Evolutionary conservation across 306 rosid genomes (phyloP), one percentile per base, ranked within the genome.

Genomic region (Hippophae gyantsensis): DNA sequence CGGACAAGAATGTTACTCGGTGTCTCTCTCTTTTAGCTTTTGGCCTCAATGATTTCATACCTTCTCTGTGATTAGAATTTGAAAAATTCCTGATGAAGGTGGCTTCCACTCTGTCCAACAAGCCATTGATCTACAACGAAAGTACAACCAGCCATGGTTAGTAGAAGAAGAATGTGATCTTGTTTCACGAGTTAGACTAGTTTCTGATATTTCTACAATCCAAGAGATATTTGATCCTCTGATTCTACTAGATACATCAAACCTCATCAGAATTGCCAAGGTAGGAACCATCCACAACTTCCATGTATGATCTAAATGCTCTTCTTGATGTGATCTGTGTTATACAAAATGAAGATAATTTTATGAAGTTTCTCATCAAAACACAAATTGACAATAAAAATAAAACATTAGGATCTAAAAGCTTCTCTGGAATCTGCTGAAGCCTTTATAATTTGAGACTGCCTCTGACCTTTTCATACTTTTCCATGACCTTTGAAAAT

Each of bases 401-500:
- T n/a, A 6, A 6, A 38, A 0, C 49, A 23, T 42, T 13, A 10
- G 52, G 9, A 47, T 26, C 27, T 46, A 48, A 27, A 10, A 60
- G 23, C 46, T 49, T 44, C 53, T 7, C 4, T 27, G 58, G 55
- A 14, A 23, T 59, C 13, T 13, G 61, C 51, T 32, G 63, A 66
- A 55, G 46, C 26, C 63, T 46, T 42, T 25, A 56, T 60, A 49
- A 54, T 42, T 57, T 47, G 48, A 60, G 61, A 25, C 25, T 41
- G 42, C 61, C 68, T 42, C 79, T 67, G 52, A 83, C 95, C 97
- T 89, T 76, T 66, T 89, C 95, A 62, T 81, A 85, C 73, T 83
- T 89, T 64, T 79, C 80, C 95, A 83, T 73, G 71, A 89, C 86
- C 81, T 84, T 89, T 69, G 90, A 79, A 72, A 89, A 86, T 72